These are phyloP conservation scores for Neoscytalidium dimidiatum DNA, from an alignment of 2,329 filamentous ascomycete genomes.

Conservation along the genomic window DNA sequence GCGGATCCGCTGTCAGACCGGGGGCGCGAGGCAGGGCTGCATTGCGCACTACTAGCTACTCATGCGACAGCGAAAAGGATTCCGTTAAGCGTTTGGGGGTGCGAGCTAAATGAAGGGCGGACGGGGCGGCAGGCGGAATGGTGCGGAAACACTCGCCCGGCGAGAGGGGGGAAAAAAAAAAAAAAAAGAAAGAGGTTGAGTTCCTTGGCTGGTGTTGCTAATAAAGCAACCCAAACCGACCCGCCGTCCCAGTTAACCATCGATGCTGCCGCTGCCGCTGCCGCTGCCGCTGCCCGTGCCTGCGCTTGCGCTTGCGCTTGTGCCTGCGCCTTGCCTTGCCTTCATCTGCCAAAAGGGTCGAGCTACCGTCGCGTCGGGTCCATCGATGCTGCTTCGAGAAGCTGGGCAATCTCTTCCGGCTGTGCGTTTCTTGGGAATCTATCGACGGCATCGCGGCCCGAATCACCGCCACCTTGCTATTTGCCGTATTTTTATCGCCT, in stretches of 20 bases:
- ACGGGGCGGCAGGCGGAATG: background rate
- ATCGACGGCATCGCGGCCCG: conserved; percentile 7
- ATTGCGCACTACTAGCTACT: background rate
- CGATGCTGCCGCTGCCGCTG: no score
- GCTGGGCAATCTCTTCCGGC: conserved; percentile 1
- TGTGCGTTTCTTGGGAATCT: conserved; percentile 2
- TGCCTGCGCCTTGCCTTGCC: no score
- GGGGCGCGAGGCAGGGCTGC: background rate
- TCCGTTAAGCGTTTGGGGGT: background rate
- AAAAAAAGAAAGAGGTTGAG: background rate
- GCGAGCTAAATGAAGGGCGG: background rate
- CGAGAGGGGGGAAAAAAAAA: background rate
- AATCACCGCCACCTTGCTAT: background rate
- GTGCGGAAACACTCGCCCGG: background rate
- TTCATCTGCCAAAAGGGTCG: background rate
- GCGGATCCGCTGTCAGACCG: background rate
- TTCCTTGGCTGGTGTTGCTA: background rate
- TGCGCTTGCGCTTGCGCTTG: no score
- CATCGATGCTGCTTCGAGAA: conserved; percentile 14
- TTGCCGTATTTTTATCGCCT: background rate
- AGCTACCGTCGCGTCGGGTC: conserved; percentile 8
- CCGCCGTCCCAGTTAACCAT: background rate
- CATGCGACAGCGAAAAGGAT: background rate
- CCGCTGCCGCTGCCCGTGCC: no score
- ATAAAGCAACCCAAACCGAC: background rate